Conservation (phyloP, 2,329 filamentous ascomycete genomes). For the Pseudodiploospora longispora region DNA sequence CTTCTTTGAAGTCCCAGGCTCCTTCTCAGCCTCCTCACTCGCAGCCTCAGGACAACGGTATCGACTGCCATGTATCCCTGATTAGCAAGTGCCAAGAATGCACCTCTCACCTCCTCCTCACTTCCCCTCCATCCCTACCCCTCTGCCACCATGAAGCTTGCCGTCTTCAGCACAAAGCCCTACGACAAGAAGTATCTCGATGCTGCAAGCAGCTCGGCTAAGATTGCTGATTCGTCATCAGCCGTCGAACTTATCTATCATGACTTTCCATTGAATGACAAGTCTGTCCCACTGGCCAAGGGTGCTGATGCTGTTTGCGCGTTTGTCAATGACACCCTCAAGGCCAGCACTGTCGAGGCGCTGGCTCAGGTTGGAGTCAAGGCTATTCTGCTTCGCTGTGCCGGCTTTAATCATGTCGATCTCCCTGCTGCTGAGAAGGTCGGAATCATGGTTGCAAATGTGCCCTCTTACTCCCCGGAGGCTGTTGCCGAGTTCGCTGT, state of each 20-base stretch:
- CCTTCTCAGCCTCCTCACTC: not conserved
- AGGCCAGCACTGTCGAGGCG: conserved; percentile 39
- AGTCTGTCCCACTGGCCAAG: conserved; percentile 47
- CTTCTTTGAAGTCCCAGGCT: no score
- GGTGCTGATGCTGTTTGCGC: conserved; percentile 53
- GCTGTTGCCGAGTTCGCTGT: conserved; percentile 63
- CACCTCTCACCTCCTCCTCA: not conserved
- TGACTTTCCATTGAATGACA: conserved; percentile 45
- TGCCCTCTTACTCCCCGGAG: conserved; percentile 61
- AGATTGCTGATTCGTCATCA: conserved; percentile 9
- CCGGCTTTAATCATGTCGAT: conserved; percentile 62
- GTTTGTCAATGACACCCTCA: conserved; percentile 59
- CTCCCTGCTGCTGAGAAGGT: conserved; percentile 45
- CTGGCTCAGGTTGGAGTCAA: conserved; percentile 43
- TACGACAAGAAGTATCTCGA: conserved; percentile 52
- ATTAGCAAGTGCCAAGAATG: not conserved
- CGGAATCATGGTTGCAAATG: conserved; percentile 55
- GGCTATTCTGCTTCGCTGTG: conserved; percentile 57
- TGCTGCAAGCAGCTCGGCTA: conserved; percentile 27
- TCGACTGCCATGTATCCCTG: not conserved
- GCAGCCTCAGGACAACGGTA: not conserved
- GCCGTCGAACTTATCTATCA: conserved; percentile 47
- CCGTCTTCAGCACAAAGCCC: conserved; percentile 56
- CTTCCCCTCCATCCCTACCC: not conserved
- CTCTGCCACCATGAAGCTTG: conserved; percentile 42